These are phyloP conservation scores for Epithemia pelagica DNA, from an alignment of 108 stramenopile species.

Conservation along the genomic window DNA sequence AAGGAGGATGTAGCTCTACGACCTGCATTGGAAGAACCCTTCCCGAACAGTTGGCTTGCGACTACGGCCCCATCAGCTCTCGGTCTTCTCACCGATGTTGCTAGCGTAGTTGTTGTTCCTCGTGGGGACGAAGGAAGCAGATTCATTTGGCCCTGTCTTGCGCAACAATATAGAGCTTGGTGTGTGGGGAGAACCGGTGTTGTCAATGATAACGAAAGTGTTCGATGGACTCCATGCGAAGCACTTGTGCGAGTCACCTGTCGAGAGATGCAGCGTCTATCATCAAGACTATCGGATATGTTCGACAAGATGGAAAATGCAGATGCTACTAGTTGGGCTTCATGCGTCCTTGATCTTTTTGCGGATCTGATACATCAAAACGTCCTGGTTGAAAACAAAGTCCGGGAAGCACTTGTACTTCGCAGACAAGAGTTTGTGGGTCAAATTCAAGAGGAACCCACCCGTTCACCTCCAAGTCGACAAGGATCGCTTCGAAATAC, in stretches of 20 bases:
- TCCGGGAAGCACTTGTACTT: background rate
- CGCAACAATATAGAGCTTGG: slow-evolving; percentile 44
- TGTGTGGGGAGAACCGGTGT: slow-evolving; percentile 28
- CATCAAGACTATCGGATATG: slow-evolving; percentile 25
- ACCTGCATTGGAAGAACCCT: slow-evolving; percentile 47
- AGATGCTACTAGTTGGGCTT: slow-evolving; percentile 6
- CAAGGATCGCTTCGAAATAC: slow-evolving; percentile 4
- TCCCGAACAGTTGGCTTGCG: slow-evolving; percentile 86
- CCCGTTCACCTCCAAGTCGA: background rate
- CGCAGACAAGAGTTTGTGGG: background rate
- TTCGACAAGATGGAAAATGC: slow-evolving; percentile 1
- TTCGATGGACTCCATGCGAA: slow-evolving; percentile 75
- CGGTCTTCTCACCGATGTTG: slow-evolving; percentile 69
- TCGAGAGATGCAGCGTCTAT: slow-evolving; percentile 49
- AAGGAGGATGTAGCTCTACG: slow-evolving; percentile 28
- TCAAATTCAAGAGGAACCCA: background rate
- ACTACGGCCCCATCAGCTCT: slow-evolving; percentile 76
- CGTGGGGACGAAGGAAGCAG: slow-evolving; percentile 45
- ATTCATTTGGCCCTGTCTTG: slow-evolving; percentile 48
- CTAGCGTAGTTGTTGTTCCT: slow-evolving; percentile 35
- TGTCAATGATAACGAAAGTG: background rate
- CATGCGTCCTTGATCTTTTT: background rate
- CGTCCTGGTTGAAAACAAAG: background rate
- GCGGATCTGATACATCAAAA: background rate
- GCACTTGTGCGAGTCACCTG: slow-evolving; percentile 69